Conservation (phyloP, 1,284 basidiomycete genomes). For the Sporisorium reilianum region DNA sequence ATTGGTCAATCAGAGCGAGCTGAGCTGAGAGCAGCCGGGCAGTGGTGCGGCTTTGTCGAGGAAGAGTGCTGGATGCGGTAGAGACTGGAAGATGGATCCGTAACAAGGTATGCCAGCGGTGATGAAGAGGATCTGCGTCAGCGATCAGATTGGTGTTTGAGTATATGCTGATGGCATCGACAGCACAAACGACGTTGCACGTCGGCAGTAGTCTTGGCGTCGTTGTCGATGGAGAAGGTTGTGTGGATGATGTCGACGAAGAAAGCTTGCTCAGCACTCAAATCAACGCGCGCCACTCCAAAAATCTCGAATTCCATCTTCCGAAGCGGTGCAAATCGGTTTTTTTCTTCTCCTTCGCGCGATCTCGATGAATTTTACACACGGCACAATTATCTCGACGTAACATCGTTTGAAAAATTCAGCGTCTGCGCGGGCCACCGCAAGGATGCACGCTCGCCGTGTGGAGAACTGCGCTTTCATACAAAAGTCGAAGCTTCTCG, state of each 20-base stretch:
- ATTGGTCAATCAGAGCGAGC: background rate
- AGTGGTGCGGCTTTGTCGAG: background rate
- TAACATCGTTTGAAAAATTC: constrained; percentile 3
- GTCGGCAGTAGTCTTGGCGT: background rate
- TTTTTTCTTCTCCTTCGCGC: constrained; percentile 14
- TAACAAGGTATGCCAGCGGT: background rate
- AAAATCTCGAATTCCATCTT: constrained; percentile 31
- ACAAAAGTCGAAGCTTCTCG: background rate
- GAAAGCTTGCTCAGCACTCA: constrained; percentile 16
- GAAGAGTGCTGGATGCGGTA: background rate
- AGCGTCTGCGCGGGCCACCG: constrained; percentile 12
- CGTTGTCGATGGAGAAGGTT: background rate
- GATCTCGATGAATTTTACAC: constrained; percentile 2
- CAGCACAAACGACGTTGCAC: background rate
- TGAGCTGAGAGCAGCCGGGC: background rate
- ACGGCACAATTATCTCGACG: background rate
- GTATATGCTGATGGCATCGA: background rate
- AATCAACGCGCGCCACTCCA: constrained; percentile 19
- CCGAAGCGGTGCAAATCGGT: constrained; percentile 10
- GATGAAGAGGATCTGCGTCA: background rate
- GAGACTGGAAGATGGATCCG: background rate
- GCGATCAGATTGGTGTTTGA: background rate
- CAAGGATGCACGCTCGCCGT: background rate
- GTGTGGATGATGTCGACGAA: constrained; percentile 12
- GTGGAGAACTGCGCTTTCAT: constrained; percentile 7